Evolutionary conservation across 108 stramenopile species (phyloP).

Genomic region (Mayamaea pseudoterrestris): DNA sequence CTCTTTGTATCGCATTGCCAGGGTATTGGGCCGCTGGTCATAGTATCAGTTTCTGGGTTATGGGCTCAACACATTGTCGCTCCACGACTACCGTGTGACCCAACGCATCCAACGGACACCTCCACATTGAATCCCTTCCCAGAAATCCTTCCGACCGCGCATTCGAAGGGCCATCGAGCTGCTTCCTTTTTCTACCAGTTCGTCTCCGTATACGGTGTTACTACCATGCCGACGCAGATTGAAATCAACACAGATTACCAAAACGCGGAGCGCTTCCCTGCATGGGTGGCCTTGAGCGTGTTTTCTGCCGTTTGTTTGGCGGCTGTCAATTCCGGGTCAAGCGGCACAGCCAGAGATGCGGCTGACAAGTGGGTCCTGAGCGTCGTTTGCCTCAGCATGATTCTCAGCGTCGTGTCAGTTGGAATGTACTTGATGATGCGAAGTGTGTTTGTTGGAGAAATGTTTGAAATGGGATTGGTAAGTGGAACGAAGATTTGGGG

Average conservation of each 20-base stretch:
- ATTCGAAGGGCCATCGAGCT: no score
- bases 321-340: conserved; percentile 2
- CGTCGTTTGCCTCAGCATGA: conserved; percentile 7
- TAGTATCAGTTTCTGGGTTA: no score
- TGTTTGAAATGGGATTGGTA: conserved; percentile 10
- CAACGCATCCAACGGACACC: no score
- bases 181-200: no score
- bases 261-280: conserved; percentile 16
- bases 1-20: no score
- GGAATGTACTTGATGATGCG: conserved; percentile 4
- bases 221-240: no score
- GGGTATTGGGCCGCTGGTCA: no score
- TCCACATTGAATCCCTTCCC: no score
- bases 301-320: conserved; percentile 15
- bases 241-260: conserved; percentile 9
- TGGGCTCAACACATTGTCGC: no score
- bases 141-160: no score
- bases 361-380: conserved; percentile 15
- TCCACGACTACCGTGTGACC: no score
- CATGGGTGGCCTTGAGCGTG: conserved; percentile 20
- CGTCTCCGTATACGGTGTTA: no score
- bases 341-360: neutral
- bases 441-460: conserved; percentile 10
- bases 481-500: neutral
- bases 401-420: conserved; percentile 2